Conservation (phyloP, 345 rosid genomes). For the Moringa oleifera region DNA sequence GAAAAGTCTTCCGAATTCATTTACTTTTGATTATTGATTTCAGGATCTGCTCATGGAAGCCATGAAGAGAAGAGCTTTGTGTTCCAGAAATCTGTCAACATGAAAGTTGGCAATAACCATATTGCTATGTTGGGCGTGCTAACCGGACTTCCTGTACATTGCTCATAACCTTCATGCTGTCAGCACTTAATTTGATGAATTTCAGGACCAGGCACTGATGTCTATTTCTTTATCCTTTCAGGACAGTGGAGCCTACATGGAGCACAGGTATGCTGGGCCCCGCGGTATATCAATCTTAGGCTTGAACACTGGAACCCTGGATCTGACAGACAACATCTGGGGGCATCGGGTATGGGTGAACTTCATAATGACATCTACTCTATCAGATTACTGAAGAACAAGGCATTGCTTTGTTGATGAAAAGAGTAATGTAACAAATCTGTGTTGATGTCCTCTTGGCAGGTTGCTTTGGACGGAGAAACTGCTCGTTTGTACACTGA, state of each 20-base stretch:
- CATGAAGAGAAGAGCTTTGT: slow-evolving; percentile 80
- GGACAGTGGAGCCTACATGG: slow-evolving; percentile 95
- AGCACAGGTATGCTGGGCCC: slow-evolving; percentile 72
- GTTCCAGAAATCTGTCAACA: slow-evolving; percentile 38
- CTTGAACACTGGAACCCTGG: slow-evolving; percentile 71
- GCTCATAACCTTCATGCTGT: neutral
- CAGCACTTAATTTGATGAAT: slow-evolving; percentile 1
- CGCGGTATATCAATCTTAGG: slow-evolving; percentile 56
- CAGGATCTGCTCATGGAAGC: slow-evolving; percentile 81
- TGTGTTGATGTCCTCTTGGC: neutral
- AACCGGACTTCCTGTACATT: slow-evolving; percentile 70
- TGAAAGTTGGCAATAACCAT: slow-evolving; percentile 47
- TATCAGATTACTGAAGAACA: neutral
- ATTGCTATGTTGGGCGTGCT: slow-evolving; percentile 46
- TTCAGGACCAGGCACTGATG: neutral
- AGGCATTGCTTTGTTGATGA: neutral
- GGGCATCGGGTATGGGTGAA: slow-evolving; percentile 52
- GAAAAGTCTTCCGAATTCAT: neutral
- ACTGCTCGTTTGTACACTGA: slow-evolving; percentile 33
- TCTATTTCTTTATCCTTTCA: slow-evolving; percentile 16
- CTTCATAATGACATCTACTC: neutral
- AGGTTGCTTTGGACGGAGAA: slow-evolving; percentile 73
- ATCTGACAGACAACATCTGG: slow-evolving; percentile 59
- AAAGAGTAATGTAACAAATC: no score
- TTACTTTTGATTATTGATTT: neutral